Conservation (phyloP, 2,329 filamentous ascomycete genomes). For the Hypoxylon sp. region DNA sequence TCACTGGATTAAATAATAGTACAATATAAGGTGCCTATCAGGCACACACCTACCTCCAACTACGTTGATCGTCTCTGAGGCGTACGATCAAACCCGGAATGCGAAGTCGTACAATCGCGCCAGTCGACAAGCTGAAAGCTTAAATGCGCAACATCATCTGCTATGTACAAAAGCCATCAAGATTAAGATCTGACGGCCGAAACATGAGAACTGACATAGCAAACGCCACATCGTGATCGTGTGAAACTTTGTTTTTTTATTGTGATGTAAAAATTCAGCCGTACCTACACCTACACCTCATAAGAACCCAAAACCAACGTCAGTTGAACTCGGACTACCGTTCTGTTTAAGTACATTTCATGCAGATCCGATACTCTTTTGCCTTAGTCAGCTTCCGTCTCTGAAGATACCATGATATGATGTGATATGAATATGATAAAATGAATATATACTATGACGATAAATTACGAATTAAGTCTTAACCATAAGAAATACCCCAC, state of each 20-base stretch:
- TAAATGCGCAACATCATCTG: neutral
- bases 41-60: too few species aligned
- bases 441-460: neutral
- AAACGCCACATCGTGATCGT: neutral
- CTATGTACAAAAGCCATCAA: neutral
- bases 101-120: neutral
- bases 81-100: neutral
- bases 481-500: neutral
- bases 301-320: conserved; percentile 22
- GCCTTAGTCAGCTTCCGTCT: neutral
- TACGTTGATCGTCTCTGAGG: too few species aligned
- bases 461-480: neutral
- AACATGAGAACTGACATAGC: neutral
- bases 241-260: neutral
- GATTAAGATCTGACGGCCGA: conserved; percentile 1
- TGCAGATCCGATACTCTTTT: neutral
- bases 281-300: conserved; percentile 2
- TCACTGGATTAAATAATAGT: neutral
- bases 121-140: neutral
- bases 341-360: neutral
- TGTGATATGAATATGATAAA: neutral
- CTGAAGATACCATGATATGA: neutral
- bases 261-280: conserved; percentile 1
- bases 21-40: too few species aligned
- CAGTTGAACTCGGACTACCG: neutral